phyloP scores from a whole-genome alignment of 257 asterid species.

The Catharanthus roseus region DNA sequence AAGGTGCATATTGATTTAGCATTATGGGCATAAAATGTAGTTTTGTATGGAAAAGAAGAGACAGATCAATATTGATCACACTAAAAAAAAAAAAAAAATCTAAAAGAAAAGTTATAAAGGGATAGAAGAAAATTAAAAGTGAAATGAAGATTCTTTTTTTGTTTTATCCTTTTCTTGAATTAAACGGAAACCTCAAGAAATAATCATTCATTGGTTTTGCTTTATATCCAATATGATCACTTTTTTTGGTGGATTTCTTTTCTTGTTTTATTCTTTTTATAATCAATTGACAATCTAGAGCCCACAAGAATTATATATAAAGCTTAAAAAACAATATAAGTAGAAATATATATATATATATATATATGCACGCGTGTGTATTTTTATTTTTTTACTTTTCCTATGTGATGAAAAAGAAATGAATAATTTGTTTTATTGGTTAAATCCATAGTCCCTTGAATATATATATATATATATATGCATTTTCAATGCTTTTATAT shows the following conservation, averaged over 20 bases:
- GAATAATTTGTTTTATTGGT: no score
- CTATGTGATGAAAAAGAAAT: no score
- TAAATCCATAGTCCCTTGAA: no score
- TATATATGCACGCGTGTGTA: no score
- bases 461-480: no score
- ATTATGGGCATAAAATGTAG: not conserved
- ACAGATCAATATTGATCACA: conserved; percentile 1
- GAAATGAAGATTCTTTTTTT: conserved; percentile 8
- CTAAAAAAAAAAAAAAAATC: not conserved
- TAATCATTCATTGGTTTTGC: conserved; percentile 2
- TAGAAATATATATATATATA: no score
- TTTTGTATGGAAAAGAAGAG: conserved; percentile 3
- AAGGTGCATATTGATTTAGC: not conserved
- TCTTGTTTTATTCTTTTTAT: no score
- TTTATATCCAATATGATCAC: conserved; percentile 8
- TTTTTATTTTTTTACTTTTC: no score
- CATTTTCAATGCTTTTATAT: no score
- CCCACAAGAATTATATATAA: not conserved
- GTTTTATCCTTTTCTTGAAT: conserved; percentile 16
- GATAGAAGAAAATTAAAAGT: not conserved
- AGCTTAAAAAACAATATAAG: no score
- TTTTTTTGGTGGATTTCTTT: conserved; percentile 3
- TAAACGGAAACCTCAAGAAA: conserved; percentile 12
- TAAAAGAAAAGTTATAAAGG: not conserved
- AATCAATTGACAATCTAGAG: not conserved